phyloP scores from a whole-genome alignment of 805 yeast species.

The Candida tallmaniae region DNA sequence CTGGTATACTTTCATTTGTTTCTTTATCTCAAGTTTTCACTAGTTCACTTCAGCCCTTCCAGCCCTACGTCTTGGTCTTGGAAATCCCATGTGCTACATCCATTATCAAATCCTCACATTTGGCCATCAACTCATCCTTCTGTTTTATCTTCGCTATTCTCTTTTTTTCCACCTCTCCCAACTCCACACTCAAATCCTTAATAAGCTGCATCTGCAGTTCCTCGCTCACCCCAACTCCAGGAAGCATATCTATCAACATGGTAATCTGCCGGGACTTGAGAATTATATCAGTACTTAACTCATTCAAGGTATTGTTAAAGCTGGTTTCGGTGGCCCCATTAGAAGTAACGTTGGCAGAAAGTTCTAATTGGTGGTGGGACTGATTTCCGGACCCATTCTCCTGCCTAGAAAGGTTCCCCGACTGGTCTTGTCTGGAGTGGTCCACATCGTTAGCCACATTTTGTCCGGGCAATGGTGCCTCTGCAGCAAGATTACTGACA shows the following conservation, averaged over 20 bases:
- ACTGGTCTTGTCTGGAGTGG: background rate
- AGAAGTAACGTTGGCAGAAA: slow-evolving; percentile 13
- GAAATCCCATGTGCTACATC: slow-evolving; percentile 55
- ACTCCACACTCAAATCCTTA: slow-evolving; percentile 54
- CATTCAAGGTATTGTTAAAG: slow-evolving; percentile 53
- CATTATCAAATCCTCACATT: slow-evolving; percentile 63
- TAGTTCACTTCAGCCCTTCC: no score
- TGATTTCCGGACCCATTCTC: slow-evolving; percentile 1
- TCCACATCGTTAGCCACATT: slow-evolving; percentile 4
- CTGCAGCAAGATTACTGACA: slow-evolving; percentile 59
- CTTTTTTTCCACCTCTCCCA: slow-evolving; percentile 55
- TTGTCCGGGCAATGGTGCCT: slow-evolving; percentile 45
- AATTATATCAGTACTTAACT: slow-evolving; percentile 79
- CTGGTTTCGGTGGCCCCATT: slow-evolving; percentile 14
- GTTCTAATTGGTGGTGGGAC: background rate
- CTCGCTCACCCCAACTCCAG: slow-evolving; percentile 87
- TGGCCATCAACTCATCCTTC: slow-evolving; percentile 57
- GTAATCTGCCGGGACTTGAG: slow-evolving; percentile 83
- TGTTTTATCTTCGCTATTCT: slow-evolving; percentile 53
- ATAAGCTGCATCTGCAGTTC: slow-evolving; percentile 66
- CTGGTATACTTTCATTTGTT: no score
- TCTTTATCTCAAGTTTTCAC: no score
- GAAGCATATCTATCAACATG: slow-evolving; percentile 80
- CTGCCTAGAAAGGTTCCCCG: slow-evolving; percentile 3
- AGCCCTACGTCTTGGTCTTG: slow-evolving; percentile 21